Conservation (phyloP, 176 grass and related monocot genomes). For the Oryza meridionalis region DNA sequence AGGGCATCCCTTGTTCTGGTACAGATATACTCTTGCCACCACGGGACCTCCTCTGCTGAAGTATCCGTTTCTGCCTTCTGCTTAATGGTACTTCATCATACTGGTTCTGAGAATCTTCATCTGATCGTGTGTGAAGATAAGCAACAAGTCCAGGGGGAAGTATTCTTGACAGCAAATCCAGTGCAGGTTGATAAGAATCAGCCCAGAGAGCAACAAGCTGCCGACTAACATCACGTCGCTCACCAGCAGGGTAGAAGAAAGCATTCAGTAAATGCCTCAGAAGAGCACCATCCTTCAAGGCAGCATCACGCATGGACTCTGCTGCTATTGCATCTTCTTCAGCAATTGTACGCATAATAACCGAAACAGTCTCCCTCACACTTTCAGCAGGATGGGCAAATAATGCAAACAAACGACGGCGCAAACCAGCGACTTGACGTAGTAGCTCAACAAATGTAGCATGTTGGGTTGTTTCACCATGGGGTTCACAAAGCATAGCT, state of each 20-base stretch:
- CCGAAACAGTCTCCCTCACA: conserved; percentile 93
- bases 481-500: conserved; percentile 99
- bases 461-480: conserved; percentile 98
- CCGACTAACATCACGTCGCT: conserved; percentile 88
- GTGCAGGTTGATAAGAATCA: conserved; percentile 96
- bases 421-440: conserved; percentile 95
- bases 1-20: conserved; percentile 59
- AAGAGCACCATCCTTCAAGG: conserved; percentile 97
- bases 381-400: conserved; percentile 97
- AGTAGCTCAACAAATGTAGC: conserved; percentile 98
- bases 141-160: conserved; percentile 99
- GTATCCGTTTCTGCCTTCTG: conserved; percentile 83
- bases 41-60: conserved; percentile 76
- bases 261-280: conserved; percentile 96
- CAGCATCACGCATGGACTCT: conserved; percentile 98
- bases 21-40: conserved; percentile 54
- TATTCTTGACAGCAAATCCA: conserved; percentile 92
- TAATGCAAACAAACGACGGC: conserved; percentile 88
- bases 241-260: conserved; percentile 85
- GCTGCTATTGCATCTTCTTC: conserved; percentile 99
- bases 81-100: conserved; percentile 84
- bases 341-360: conserved; percentile 99
- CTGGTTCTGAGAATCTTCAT: conserved; percentile 92
- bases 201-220: conserved; percentile 99
- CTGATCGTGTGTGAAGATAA: conserved; percentile 88